These are phyloP conservation scores for Malus hybrid DNA, from an alignment of 331 rosid genomes.

Conservation along the genomic window DNA sequence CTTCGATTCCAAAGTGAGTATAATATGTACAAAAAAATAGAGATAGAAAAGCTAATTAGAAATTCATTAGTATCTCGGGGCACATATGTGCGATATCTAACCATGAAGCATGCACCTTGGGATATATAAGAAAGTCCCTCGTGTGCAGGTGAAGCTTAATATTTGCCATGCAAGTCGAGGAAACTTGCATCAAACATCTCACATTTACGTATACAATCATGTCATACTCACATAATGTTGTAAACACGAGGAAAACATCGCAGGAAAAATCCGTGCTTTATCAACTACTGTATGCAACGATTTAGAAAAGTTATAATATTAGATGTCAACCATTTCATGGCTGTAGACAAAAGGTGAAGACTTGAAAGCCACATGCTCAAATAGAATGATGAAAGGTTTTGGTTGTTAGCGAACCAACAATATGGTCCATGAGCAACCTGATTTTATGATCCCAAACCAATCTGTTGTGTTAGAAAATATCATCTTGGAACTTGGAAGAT, in stretches of 20 bases:
- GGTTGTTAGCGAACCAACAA: neutral
- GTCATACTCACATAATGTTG: neutral
- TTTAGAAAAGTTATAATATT: neutral
- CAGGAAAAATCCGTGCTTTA: neutral
- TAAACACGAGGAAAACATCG: too few species aligned
- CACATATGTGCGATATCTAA: neutral
- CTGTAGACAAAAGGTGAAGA: neutral
- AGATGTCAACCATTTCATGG: neutral
- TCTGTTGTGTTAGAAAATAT: neutral
- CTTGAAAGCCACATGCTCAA: neutral
- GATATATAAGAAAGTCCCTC: too few species aligned
- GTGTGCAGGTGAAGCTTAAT: neutral
- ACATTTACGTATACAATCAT: too few species aligned
- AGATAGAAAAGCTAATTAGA: neutral
- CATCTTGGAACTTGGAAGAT: neutral
- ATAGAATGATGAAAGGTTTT: neutral
- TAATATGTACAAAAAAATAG: too few species aligned
- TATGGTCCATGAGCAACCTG: neutral
- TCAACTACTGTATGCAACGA: neutral
- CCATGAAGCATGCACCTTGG: neutral
- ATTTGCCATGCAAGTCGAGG: too few species aligned
- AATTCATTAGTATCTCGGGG: neutral
- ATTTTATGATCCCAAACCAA: neutral
- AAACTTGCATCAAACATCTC: neutral
- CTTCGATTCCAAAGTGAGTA: too few species aligned